Evolutionary conservation across 495 filamentous ascomycete species (phyloP).

Genomic region (Penicillium dipodomyicola): DNA sequence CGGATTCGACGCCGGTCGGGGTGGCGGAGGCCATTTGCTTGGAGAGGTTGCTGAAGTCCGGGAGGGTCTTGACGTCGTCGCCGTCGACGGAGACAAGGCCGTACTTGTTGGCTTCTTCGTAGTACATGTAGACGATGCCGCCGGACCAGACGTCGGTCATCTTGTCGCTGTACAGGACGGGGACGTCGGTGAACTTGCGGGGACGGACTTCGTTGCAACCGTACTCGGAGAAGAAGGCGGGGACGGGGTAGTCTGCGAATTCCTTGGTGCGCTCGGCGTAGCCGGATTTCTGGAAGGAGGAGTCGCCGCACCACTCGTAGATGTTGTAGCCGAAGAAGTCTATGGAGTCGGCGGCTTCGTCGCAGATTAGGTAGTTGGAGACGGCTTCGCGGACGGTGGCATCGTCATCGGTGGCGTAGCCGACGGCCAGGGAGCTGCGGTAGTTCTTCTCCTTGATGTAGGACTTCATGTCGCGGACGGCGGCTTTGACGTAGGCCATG

Average conservation of each 20-base stretch:
- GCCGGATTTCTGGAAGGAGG: conserved; percentile 67
- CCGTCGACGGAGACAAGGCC: conserved; percentile 71
- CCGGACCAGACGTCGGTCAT: conserved; percentile 90
- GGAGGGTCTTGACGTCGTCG: conserved; percentile 54
- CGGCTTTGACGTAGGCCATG: conserved; percentile 93
- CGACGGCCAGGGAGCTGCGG: conserved; percentile 69
- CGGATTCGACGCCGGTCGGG: conserved; percentile 62
- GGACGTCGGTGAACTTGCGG: conserved; percentile 82
- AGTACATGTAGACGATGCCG: conserved; percentile 98
- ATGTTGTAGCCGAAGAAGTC: conserved; percentile 99
- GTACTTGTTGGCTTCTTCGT: conserved; percentile 85
- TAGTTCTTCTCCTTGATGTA: conserved; percentile 84
- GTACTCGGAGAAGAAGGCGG: conserved; percentile 98
- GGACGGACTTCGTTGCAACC: conserved; percentile 81
- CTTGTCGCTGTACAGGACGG: conserved; percentile 70
- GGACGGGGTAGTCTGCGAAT: conserved; percentile 84
- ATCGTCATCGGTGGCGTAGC: conserved; percentile 95
- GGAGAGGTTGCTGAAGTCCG: conserved; percentile 75
- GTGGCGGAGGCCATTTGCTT: conserved; percentile 65
- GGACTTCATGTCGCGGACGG: conserved; percentile 90
- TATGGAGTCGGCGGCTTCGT: conserved; percentile 62
- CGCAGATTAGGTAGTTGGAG: conserved; percentile 92
- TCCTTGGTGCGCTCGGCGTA: conserved; percentile 78
- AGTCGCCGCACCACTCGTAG: conserved; percentile 96
- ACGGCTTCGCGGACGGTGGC: conserved; percentile 71